Evolutionary conservation across 805 yeast species (phyloP), one percentile per base, ranked within the genome.

Genomic region (Candida ortonii): DNA sequence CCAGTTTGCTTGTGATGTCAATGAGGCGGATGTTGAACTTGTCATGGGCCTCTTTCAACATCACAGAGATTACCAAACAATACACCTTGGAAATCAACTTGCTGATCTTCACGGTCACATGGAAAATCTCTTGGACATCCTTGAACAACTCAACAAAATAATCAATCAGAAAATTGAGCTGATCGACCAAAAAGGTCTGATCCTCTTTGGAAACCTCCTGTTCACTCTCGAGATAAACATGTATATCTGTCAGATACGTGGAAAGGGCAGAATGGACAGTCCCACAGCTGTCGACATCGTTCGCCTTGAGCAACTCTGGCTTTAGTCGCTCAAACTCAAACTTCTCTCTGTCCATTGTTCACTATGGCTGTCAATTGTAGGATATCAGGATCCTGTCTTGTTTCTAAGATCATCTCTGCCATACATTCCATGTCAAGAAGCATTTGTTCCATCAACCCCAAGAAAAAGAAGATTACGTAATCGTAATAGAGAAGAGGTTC

Each of bases 11-110:
- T 6, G 53, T 46, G 11, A 53, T 25, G 30, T 62, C 65, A 14
- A 60, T 51, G 19, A 62, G 36, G 12, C 36, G 49, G 28, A 55
- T 52, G 28, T 47, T 55, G 36, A 62, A 60, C 33, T 56, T 59
- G 26, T 50, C 55, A 47, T 62, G 57, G 2, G 58, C 62, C 12
- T 42, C 48, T 22, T 40, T 44, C 41, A 62, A 34, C 55, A 61
- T 51, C 15, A 40, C 22, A 8, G 52, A 39, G n/a, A 61, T 34
- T 9, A 44, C 33, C 22, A 35, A 20, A 9, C 50, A 26, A 17
- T 55, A 47, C 5, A 43, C 37, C 33, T 50, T 50, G 3, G 56
- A 50, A 2, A 59, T 28, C 18, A 55, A 37, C 31, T 47, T 49
- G 32, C 50, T 38, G 14, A 57, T 25, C 20, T 48, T 44, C 7